Evolutionary conservation across 305 asterid species (phyloP).

Genomic region (Fraxinus platypoda): DNA sequence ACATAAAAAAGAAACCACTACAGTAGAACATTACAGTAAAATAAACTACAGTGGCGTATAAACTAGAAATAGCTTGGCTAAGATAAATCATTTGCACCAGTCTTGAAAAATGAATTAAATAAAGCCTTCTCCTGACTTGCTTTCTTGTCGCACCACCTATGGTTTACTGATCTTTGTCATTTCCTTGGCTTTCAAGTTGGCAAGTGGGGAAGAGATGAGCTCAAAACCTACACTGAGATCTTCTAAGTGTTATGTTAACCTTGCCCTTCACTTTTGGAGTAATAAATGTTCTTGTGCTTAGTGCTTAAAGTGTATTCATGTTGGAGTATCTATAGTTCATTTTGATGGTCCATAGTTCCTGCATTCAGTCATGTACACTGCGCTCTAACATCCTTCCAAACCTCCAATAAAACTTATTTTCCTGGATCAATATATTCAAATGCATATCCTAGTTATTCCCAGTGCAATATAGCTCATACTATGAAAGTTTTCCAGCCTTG

Average conservation of each 20-base stretch:
- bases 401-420: neutral
- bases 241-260: neutral
- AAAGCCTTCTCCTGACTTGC: neutral
- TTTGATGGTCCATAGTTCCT: neutral
- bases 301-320: neutral
- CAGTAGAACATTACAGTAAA: neutral
- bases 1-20: neutral
- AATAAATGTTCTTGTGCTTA: neutral
- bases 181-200: neutral
- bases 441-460: neutral
- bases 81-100: neutral
- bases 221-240: neutral
- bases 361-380: neutral
- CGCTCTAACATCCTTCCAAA: neutral
- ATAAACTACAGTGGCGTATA: neutral
- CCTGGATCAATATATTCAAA: neutral
- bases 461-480: conserved; percentile 7
- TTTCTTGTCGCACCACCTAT: neutral
- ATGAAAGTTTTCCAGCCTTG: conserved; percentile 15
- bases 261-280: neutral
- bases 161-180: neutral
- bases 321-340: neutral
- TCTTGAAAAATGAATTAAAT: neutral
- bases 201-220: neutral
- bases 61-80: neutral